Base-by-base conservation (phyloP, 208 protist genomes). In the Trypanosoma lewisi region DNA sequence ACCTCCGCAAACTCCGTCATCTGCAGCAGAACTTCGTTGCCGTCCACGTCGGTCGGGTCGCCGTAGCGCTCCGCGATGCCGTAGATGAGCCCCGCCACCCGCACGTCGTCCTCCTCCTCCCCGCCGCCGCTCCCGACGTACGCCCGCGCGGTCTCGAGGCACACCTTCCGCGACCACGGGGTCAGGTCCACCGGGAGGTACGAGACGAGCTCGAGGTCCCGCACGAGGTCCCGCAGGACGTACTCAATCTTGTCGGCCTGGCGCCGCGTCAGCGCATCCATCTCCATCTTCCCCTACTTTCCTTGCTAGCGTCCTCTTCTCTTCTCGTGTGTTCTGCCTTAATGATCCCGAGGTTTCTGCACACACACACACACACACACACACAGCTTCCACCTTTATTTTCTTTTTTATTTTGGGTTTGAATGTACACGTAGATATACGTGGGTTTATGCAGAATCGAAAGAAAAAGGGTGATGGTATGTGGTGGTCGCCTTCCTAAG, bases 181-280 rank as follows among this genome's bases (percentile, higher is more conserved):
- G 37, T 69, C 37, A 90, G 84, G 51, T 91, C 75, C 17, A 74
- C 57, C 4, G 90, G 90, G 19, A 96, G 67, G 25, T 71, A 60
- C 4, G 85, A 62, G 57, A 94, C 30, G 16, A 94, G 49, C 55
- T 91, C 61, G 11, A 96, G 63, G 51, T 96, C 87, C 5, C 56
- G 62, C 5, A 85, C 60, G 25, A 93, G 69, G 63, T 94, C 90
- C n/a, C 44, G 45, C 16, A 96, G 58, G 17, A 95, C 87, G 5
- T 23, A 67, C 61, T 91, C 84, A 16, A 92, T 79, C 75, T 88
- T 88, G 36, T 79, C 72, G 39, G 86, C 89, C 76, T 95, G 86
- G 42, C 74, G 74, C 36, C 86, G 76, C 50, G 89, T 95, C 51
- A 91, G 65, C 25, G 73, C 79, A 68, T 95, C 87, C 79, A 95